Base-by-base conservation (phyloP, 768 basidiomycete genomes). In the Agrocybe chaxingu region DNA sequence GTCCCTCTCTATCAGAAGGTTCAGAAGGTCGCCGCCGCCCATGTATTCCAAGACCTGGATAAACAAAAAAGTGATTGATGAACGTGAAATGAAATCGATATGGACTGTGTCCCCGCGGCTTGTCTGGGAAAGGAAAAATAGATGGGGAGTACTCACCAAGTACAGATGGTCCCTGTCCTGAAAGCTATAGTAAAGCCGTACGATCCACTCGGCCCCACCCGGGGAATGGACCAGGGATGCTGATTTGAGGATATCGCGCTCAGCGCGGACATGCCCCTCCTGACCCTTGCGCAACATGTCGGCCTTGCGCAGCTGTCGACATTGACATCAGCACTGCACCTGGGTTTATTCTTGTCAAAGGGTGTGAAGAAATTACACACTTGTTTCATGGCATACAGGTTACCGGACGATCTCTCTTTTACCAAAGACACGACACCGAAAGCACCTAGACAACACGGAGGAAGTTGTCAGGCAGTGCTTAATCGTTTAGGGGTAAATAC, bases 361-460 rank as follows among this genome's bases (percentile, higher is more conserved):
- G 16, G 30, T 37, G 18, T 41, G 19, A 47, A 44, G 8, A 45
- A 24, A 30, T 38, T 39, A 60, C 56, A 67, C 63, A 91, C 89
- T 86, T 98, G 90, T 68, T 98, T 99, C 92, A 99, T 98, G 47
- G 94, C 94, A 62, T 85, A 98, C 41, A 98, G 73, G 53, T 83
- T 80, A 12, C 91, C 89, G 3, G 84, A 81, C 19, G 80, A 75
- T 59, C 80, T 81, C 69, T 98, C 93, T 67, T 77, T 83, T 35
- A 97, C 96, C 44, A 99, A 81, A 8, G 87, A 89, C 12, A 99
- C 96, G 40, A 98, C 95, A 0, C 95, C 96, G 70, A 99, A 98
- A 8, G 95, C 95, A 59, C 92, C 92, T 87, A 52, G 48, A 58
- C 56, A 59, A 56, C 24, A 24, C 57, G 62, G 64, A 59, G 45